Conservation (phyloP, 306 rosid species). For the Fragaria vesca region DNA sequence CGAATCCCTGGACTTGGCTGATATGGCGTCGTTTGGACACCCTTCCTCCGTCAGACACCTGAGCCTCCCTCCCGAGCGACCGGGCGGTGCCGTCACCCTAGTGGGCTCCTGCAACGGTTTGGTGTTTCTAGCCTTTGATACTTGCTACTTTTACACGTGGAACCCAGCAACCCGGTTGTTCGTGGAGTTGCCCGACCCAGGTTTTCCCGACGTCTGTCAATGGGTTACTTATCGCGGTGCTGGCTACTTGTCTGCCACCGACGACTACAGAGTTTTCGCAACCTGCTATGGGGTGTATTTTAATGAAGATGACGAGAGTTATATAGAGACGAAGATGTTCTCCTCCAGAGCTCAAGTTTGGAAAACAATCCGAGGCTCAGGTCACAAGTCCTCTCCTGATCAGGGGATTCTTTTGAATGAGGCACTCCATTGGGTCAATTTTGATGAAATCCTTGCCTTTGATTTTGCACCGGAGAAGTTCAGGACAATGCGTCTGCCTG, state of each 20-base stretch:
- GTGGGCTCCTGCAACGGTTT: neutral
- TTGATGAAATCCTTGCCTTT: neutral
- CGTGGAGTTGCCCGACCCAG: neutral
- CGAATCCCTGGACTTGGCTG: no score
- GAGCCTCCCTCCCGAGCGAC: no score
- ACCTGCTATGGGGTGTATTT: no score
- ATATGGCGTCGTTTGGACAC: no score
- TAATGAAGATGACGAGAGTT: no score
- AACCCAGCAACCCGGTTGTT: neutral
- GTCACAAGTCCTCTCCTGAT: rapidly evolving
- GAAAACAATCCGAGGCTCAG: neutral
- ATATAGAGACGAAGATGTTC: neutral
- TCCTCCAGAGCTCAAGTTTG: neutral
- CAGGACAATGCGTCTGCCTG: neutral
- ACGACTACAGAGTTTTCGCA: neutral
- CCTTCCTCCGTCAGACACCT: no score
- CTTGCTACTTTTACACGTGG: neutral
- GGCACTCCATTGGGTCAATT: neutral
- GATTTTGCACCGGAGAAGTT: neutral
- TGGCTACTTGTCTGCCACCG: neutral
- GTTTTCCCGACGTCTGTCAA: no score
- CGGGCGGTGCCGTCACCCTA: neutral
- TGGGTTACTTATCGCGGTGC: neutral
- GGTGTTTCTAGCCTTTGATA: neutral
- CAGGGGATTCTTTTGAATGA: neutral